Evolutionary conservation across 345 rosid genomes (phyloP), one percentile per base, ranked within the genome.

Genomic region (Citrus reticulata): DNA sequence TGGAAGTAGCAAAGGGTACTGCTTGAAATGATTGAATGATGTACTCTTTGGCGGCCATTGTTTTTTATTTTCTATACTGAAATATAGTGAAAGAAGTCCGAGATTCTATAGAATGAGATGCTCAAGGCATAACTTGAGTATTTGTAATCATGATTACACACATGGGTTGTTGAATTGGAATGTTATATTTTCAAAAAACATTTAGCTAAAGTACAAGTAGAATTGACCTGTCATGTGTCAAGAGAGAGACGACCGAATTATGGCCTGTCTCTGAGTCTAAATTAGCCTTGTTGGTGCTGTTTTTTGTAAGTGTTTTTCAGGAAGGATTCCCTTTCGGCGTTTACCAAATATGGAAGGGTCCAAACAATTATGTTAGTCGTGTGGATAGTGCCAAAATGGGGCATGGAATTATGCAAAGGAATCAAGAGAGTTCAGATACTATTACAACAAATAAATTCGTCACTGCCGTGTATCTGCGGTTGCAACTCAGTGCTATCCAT

Each of bases 1-100:
- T 66, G 62, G 86, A 82, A 70, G 84, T 80, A 69, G 85, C 78
- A 64, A 86, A 83, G 57, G 86, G 84, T 72, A 79, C 75, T 2
- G 84, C 69, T 62, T 64, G 81, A 8, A 68, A 34, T 20, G 39
- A 49, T 19, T 77, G 75, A 66, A 79, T 25, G 46, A 78, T n/a
- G 11, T 46, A 14, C n/a, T 40, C 76, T 49, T 74, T 24, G 34
- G 71, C 27, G 72, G 70, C 80, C 77, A 78, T 78, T 51, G 54
- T 11, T n/a, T 54, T 16, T 16, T 49, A 2, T 49, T 35, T 35
- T 35, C 5, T 34, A 0, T 34, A 4, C 35, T 34, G 35, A 7
- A 72, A 35, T 66, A 7, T 3, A 75, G 71, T 20, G 46, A 64
- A 37, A 30, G 46, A 35, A 61, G 68, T 59, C n/a, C 68, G 17